Evolutionary conservation across 2,329 filamentous ascomycete species (phyloP).

Genomic region (Purpureocillium lavendulum): DNA sequence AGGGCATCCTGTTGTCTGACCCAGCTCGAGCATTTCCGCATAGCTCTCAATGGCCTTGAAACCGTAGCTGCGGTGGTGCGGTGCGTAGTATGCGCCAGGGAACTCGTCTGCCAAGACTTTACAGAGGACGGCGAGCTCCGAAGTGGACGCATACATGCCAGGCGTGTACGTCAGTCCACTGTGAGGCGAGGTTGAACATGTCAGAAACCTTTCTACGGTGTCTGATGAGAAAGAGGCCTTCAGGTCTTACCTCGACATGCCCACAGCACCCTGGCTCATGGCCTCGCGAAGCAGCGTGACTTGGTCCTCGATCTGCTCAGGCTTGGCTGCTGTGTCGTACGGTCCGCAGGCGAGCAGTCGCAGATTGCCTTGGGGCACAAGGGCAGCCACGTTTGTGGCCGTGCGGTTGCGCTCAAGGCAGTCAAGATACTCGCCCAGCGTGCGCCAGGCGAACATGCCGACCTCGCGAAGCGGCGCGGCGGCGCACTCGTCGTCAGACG

Average conservation of each 20-base stretch:
- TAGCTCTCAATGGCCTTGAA: constrained; percentile 14
- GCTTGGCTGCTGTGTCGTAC: constrained; percentile 10
- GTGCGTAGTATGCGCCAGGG: constrained; percentile 14
- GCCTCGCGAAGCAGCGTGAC: constrained; percentile 11
- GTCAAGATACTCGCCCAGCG: constrained; percentile 13
- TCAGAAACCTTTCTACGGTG: neutral
- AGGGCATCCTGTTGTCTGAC: constrained; percentile 13
- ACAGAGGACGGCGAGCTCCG: constrained; percentile 13
- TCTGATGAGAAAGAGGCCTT: neutral
- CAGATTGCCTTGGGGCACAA: constrained; percentile 15
- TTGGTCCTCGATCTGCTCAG: constrained; percentile 11
- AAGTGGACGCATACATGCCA: constrained; percentile 17
- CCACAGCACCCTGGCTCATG: constrained; percentile 13
- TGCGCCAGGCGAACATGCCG: constrained; percentile 13
- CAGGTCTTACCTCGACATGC: constrained; percentile 13
- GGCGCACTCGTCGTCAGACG: constrained; percentile 12
- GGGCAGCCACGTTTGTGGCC: constrained; percentile 14
- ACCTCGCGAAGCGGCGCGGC: constrained; percentile 4
- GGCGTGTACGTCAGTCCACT: constrained; percentile 16
- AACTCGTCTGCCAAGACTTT: constrained; percentile 11
- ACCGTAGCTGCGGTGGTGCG: constrained; percentile 16
- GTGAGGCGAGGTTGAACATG: no score
- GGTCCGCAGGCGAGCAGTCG: constrained; percentile 14
- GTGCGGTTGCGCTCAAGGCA: constrained; percentile 13
- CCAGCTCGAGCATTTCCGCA: constrained; percentile 14